Percentiles rank a stretch among this genome's conserved stretches.
These are phyloP conservation scores for Trichophyton benhamiae DNA, from an alignment of 2,329 filamentous ascomycete genomes.

Conservation along the genomic window DNA sequence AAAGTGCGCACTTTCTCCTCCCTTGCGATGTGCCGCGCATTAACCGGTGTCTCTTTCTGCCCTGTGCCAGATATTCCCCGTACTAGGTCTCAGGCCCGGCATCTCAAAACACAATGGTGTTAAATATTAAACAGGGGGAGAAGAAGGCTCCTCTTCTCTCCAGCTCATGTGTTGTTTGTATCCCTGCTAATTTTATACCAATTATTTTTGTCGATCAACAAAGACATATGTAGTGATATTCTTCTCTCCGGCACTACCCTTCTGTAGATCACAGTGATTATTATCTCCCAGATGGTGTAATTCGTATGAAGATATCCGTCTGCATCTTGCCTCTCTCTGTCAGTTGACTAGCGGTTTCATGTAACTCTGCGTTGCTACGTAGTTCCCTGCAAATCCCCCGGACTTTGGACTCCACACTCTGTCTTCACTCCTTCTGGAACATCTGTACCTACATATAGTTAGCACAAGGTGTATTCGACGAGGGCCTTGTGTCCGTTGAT, in stretches of 20 bases:
- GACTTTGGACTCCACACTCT: neutral
- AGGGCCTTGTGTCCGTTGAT: neutral
- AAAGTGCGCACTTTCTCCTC: neutral
- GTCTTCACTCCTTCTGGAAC: neutral
- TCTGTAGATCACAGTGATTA: neutral
- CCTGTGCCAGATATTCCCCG: neutral
- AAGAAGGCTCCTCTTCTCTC: neutral
- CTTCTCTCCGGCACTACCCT: neutral
- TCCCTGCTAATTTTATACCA: neutral
- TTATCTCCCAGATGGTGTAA: neutral
- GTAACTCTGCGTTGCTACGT: neutral
- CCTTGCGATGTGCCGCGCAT: neutral
- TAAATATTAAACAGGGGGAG: neutral
- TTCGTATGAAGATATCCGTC: neutral
- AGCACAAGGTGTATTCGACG: neutral
- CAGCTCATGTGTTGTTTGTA: neutral
- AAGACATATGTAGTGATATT: neutral
- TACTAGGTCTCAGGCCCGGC: neutral
- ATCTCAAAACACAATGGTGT: neutral
- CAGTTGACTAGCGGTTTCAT: neutral
- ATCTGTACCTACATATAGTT: neutral
- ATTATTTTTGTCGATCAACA: neutral
- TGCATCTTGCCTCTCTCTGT: neutral
- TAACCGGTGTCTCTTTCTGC: neutral
- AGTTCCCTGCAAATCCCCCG: neutral